Evolutionary conservation across 139 green algal species (phyloP).

Genomic region (Spirogloea muscicola): DNA sequence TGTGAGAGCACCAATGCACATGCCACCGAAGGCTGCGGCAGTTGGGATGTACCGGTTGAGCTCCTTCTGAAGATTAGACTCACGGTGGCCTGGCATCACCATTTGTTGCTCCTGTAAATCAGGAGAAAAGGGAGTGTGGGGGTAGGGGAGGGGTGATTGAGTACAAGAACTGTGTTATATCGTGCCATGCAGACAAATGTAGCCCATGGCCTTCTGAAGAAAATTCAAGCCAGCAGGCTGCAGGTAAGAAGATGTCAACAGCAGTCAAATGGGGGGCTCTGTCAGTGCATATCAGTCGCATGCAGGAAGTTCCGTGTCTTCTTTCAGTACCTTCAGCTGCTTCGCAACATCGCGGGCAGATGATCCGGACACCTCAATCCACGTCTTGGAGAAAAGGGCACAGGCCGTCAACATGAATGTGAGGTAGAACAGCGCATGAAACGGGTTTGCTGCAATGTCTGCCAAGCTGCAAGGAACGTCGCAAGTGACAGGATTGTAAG

Average conservation of each 20-base stretch:
- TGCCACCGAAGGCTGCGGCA: conserved; percentile 92
- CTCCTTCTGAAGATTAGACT: conserved; percentile 78
- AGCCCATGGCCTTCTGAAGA: too few species aligned
- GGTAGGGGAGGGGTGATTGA: too few species aligned
- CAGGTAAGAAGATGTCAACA: too few species aligned
- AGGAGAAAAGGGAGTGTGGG: too few species aligned
- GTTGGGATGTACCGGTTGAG: conserved; percentile 91
- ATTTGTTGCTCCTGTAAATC: conserved; percentile 52
- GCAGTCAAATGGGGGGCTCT: too few species aligned
- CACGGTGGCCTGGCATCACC: conserved; percentile 67
- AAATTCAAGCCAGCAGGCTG: too few species aligned
- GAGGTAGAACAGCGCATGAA: conserved; percentile 97
- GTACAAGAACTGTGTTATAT: too few species aligned
- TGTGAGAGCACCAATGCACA: conserved; percentile 97
- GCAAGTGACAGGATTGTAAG: too few species aligned
- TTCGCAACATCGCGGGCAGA: conserved; percentile 89
- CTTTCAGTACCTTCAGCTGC: conserved; percentile 89
- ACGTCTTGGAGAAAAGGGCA: conserved; percentile 99
- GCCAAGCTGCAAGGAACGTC: conserved; percentile 73
- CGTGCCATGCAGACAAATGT: too few species aligned
- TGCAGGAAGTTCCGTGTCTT: too few species aligned
- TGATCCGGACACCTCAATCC: conserved; percentile 96
- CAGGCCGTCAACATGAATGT: conserved; percentile 96
- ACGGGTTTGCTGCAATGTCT: conserved; percentile 84
- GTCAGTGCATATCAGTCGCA: too few species aligned